These are phyloP conservation scores for Fomitopsis pinicola DNA, from an alignment of 1,284 basidiomycete species.

Conservation along the genomic window DNA sequence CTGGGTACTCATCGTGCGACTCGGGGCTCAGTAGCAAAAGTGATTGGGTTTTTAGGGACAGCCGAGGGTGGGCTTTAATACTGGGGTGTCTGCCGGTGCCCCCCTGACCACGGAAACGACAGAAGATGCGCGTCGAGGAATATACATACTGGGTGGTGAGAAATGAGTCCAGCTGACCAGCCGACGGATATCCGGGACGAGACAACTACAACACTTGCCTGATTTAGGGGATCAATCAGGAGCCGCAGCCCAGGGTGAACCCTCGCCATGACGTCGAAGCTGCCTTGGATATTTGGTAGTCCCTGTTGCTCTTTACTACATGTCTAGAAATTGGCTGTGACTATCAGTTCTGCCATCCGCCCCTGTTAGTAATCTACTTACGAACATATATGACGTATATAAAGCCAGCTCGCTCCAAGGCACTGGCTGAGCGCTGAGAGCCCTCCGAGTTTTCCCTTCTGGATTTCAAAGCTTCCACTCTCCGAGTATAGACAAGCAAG, in stretches of 20 bases:
- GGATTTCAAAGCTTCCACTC: too few relatives aligned
- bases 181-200: not conserved
- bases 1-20: not conserved
- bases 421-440: too few relatives aligned
- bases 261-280: too few relatives aligned
- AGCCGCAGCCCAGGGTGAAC: too few relatives aligned
- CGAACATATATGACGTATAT: not conserved
- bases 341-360: too few relatives aligned
- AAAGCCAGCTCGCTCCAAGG: too few relatives aligned
- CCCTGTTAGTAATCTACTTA: too few relatives aligned
- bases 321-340: too few relatives aligned
- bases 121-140: not conserved
- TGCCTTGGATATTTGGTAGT: too few relatives aligned
- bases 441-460: too few relatives aligned
- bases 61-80: not conserved
- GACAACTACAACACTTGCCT: conserved; percentile 16
- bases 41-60: not conserved
- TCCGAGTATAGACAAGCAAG: too few relatives aligned
- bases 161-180: not conserved
- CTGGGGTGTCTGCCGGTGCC: not conserved
- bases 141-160: not conserved
- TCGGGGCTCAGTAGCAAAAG: not conserved
- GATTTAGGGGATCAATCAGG: not conserved
- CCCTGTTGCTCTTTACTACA: too few relatives aligned
- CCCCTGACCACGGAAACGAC: not conserved